phyloP scores from a whole-genome alignment of 2,329 filamentous ascomycete species.

The Fragosphaeria purpurea region DNA sequence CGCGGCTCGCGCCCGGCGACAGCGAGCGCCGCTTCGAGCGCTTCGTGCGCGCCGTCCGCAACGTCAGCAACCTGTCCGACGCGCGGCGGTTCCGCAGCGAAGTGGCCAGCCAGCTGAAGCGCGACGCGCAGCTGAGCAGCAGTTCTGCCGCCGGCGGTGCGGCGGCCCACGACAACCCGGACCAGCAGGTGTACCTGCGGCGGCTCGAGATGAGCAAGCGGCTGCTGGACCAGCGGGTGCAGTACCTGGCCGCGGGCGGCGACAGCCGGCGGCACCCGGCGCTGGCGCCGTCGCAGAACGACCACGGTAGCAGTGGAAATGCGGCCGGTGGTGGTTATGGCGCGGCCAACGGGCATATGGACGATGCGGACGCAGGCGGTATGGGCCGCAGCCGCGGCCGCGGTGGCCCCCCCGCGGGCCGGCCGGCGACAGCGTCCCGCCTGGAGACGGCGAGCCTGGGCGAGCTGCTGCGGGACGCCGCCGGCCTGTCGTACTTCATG shows the following conservation, averaged over 20 bases:
- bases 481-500: constrained; percentile 97
- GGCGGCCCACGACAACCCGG: constrained; percentile 43
- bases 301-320: constrained; percentile 7
- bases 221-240: constrained; percentile 80
- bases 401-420: constrained; percentile 10
- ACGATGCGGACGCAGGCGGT: not conserved
- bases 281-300: not conserved
- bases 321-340: no score
- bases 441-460: constrained; percentile 67
- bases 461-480: constrained; percentile 81
- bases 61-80: constrained; percentile 85
- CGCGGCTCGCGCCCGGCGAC: constrained; percentile 69
- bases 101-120: constrained; percentile 82
- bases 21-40: constrained; percentile 89
- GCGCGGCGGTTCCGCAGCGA: constrained; percentile 87
- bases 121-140: constrained; percentile 47
- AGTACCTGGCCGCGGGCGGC: constrained; percentile 63
- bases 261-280: constrained; percentile 29
- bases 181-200: constrained; percentile 69
- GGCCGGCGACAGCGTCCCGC: constrained; percentile 42
- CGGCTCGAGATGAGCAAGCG: constrained; percentile 86
- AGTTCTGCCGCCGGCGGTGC: no score
- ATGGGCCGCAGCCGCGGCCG: constrained; percentile 9
- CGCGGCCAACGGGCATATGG: not conserved
- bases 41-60: constrained; percentile 81